These are phyloP conservation scores for Corymbia calophylla DNA, from an alignment of 441 rosid genomes.

Conservation along the genomic window DNA sequence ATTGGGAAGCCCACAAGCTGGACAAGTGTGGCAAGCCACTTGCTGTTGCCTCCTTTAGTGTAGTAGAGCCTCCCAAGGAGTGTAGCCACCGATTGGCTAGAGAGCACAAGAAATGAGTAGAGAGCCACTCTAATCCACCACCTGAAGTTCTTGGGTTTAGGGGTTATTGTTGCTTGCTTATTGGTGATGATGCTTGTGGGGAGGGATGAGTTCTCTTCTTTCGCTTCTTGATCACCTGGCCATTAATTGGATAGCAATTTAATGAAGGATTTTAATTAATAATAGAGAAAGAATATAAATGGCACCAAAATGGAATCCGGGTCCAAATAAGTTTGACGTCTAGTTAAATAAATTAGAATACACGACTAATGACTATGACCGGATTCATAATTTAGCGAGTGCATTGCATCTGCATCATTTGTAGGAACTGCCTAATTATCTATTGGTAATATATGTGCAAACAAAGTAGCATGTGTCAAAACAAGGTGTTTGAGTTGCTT, in stretches of 20 bases:
- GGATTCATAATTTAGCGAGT: neutral
- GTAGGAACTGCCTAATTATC: neutral
- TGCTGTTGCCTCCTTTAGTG: constrained; percentile 45
- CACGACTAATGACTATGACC: neutral
- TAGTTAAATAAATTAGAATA: neutral
- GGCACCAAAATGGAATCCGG: neutral
- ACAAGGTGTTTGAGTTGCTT: neutral
- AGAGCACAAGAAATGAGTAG: constrained; percentile 25
- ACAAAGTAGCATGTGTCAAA: neutral
- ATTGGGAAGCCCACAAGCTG: constrained; percentile 42
- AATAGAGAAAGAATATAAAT: neutral
- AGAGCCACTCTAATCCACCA: constrained; percentile 23
- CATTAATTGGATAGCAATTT: neutral
- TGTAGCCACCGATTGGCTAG: constrained; percentile 30
- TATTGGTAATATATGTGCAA: neutral
- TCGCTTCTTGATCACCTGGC: constrained; percentile 6
- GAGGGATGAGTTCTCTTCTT: neutral
- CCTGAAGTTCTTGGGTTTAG: constrained; percentile 1
- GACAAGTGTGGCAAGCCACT: constrained; percentile 34
- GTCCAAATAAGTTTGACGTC: neutral
- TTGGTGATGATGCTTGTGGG: neutral
- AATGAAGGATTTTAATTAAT: neutral
- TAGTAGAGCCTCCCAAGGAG: constrained; percentile 35
- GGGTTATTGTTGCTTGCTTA: neutral
- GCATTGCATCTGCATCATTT: neutral